phyloP scores from a whole-genome alignment of 768 basidiomycete genomes.

The Rhodocollybia butyracea region DNA sequence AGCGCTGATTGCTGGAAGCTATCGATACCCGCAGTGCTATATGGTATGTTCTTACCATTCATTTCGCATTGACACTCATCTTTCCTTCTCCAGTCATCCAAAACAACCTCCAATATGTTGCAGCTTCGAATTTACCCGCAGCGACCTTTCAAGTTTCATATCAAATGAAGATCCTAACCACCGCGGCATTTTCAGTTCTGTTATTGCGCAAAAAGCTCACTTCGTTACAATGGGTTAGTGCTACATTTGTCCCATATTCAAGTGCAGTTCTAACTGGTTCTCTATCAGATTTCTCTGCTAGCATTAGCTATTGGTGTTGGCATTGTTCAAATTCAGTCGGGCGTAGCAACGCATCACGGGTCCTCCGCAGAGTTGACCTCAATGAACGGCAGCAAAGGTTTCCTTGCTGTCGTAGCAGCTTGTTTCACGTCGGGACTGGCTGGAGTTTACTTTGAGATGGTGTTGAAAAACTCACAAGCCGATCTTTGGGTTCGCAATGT shows the following conservation, averaged over 20 bases:
- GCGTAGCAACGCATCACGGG: constrained; percentile 24
- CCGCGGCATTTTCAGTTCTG: constrained; percentile 83
- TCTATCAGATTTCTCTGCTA: constrained; percentile 51
- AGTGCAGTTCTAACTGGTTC: not conserved
- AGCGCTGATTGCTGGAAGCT: constrained; percentile 96
- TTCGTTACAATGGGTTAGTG: constrained; percentile 62
- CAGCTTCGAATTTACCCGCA: constrained; percentile 88
- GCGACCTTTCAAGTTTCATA: constrained; percentile 97
- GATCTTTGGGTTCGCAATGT: constrained; percentile 98
- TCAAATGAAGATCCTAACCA: constrained; percentile 97
- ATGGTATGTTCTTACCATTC: constrained; percentile 43
- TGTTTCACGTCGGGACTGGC: constrained; percentile 96
- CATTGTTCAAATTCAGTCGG: constrained; percentile 80
- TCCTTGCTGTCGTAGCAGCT: constrained; percentile 84
- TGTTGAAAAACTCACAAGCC: constrained; percentile 82
- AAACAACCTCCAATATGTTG: constrained; percentile 94
- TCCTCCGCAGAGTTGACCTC: constrained; percentile 36
- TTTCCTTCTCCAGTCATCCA: constrained; percentile 62
- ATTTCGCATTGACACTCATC: constrained; percentile 8
- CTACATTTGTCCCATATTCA: not conserved
- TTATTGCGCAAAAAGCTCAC: constrained; percentile 75
- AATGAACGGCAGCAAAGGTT: constrained; percentile 84
- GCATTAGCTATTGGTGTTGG: constrained; percentile 88
- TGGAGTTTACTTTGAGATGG: constrained; percentile 98
- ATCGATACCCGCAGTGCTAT: constrained; percentile 94